Evolutionary conservation across 2,329 filamentous ascomycete genomes (phyloP).

Genomic region (Penicillium sp.): DNA sequence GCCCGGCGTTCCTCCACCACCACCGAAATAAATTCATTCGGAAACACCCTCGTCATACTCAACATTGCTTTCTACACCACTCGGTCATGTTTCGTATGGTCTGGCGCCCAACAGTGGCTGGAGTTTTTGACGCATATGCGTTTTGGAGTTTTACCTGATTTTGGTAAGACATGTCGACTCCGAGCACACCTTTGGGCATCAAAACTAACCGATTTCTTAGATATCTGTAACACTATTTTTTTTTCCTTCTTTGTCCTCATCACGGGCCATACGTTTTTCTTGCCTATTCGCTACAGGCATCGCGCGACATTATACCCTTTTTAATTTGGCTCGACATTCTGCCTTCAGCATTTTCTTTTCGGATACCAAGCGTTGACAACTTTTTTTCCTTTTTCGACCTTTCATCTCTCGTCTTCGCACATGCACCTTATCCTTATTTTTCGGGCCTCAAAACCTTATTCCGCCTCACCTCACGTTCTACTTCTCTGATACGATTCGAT

Average conservation of each 20-base stretch:
- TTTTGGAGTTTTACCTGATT: constrained; percentile 26
- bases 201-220: constrained; percentile 24
- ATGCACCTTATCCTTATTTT: constrained; percentile 13
- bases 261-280: constrained; percentile 21
- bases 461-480: constrained; percentile 8
- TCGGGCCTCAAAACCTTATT: constrained; percentile 14
- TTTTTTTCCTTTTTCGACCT: constrained; percentile 10
- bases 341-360: constrained; percentile 27
- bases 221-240: constrained; percentile 35
- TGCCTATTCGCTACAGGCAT: constrained; percentile 21
- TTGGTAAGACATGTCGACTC: constrained; percentile 28
- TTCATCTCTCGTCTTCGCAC: constrained; percentile 14
- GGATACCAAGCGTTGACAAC: constrained; percentile 29
- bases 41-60: constrained; percentile 19
- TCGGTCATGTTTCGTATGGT: constrained; percentile 17
- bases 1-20: constrained; percentile 47
- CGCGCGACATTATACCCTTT: constrained; percentile 32
- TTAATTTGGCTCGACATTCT: constrained; percentile 24
- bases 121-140: constrained; percentile 29
- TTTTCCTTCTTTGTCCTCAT: constrained; percentile 7
- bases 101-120: constrained; percentile 27
- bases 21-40: constrained; percentile 35
- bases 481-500: constrained; percentile 16
- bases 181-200: constrained; percentile 22
- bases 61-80: constrained; percentile 24